Percentiles rank a stretch among this genome's conserved stretches.
Conservation (phyloP, 371 early-diverging fungal species). For the Mucor lusitanicus region DNA sequence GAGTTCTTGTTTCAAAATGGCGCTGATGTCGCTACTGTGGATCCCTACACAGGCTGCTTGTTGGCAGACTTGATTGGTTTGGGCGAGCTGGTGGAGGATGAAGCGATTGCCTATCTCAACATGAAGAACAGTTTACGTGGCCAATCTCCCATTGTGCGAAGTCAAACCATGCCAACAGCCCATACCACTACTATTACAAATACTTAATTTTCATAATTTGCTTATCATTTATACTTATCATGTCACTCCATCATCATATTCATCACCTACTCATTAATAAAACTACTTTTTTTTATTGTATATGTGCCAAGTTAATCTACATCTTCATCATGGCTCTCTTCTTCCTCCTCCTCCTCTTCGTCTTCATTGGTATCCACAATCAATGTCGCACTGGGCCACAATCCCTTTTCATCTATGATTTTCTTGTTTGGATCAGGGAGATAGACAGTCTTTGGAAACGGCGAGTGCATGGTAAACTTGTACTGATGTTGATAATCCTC, state of each 20-base stretch:
- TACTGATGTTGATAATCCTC: constrained; percentile 63
- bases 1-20: constrained; percentile 59
- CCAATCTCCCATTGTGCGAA: constrained; percentile 27
- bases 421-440: constrained; percentile 30
- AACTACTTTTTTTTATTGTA: background rate
- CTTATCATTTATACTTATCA: background rate
- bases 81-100: constrained; percentile 36
- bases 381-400: constrained; percentile 73
- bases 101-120: constrained; percentile 44
- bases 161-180: background rate
- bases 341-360: constrained; percentile 6
- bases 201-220: background rate
- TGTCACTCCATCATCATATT: background rate
- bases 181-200: background rate
- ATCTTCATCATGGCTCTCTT: background rate
- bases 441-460: constrained; percentile 70
- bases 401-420: constrained; percentile 44
- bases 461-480: constrained; percentile 71
- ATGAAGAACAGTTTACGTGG: constrained; percentile 45
- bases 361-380: constrained; percentile 64
- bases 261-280: too few species aligned
- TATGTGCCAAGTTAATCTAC: background rate
- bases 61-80: constrained; percentile 34
- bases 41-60: constrained; percentile 26
- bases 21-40: constrained; percentile 35